phyloP scores from a whole-genome alignment of 495 filamentous ascomycete genomes.

The Talaromyces liani region DNA sequence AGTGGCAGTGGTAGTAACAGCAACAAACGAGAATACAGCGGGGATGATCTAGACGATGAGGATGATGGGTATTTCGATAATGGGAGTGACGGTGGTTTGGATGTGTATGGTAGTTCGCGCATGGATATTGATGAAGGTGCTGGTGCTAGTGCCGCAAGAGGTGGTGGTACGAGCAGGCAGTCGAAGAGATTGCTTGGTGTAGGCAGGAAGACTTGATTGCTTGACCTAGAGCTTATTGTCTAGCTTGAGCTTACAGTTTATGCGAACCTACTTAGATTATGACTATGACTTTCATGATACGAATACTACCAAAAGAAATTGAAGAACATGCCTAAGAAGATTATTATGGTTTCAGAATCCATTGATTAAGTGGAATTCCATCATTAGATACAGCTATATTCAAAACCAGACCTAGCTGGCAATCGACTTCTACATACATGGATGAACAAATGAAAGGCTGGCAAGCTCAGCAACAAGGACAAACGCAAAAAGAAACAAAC shows the following conservation, averaged over 20 bases:
- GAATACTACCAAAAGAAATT: background rate
- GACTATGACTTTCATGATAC: background rate
- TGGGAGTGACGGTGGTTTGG: conserved; percentile 48
- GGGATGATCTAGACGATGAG: conserved; percentile 35
- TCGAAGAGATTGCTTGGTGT: conserved; percentile 29
- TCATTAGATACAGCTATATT: background rate
- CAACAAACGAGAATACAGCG: conserved; percentile 36
- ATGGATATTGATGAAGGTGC: conserved; percentile 42
- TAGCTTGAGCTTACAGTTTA: background rate
- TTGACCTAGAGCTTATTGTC: background rate
- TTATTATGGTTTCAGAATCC: background rate
- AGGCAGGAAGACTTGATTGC: conserved; percentile 27
- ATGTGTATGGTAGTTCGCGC: conserved; percentile 39
- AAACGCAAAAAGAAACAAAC: background rate
- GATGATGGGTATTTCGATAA: conserved; percentile 39
- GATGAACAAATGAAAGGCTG: background rate
- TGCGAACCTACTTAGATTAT: background rate
- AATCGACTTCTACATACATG: background rate
- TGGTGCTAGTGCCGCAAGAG: conserved; percentile 14
- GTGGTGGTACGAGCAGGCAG: conserved; percentile 20
- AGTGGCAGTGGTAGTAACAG: conserved; percentile 7
- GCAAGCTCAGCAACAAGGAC: background rate
- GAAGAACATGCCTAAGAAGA: background rate
- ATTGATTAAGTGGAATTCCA: background rate
- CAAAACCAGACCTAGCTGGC: background rate